These are phyloP conservation scores for Coprinellus micaceus DNA, from an alignment of 768 basidiomycete genomes.

Conservation along the genomic window DNA sequence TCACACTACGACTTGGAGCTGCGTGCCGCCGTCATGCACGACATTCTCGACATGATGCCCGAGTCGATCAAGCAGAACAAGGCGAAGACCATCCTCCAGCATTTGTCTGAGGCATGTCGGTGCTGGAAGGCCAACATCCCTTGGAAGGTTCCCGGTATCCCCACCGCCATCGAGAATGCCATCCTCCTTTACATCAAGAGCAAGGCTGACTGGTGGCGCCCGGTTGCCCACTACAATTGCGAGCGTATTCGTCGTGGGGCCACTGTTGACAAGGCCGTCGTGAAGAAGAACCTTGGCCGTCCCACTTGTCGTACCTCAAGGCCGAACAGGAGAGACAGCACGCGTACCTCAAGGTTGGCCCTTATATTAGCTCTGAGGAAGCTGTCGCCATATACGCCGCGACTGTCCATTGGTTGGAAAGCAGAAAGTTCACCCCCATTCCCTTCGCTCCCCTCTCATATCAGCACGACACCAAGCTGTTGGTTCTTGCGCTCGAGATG, in stretches of 20 bases:
- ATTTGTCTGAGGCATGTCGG: constrained; percentile 96
- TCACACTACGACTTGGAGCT: constrained; percentile 98
- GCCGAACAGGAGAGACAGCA: constrained; percentile 99
- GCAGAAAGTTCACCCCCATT: constrained; percentile 95
- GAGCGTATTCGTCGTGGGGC: constrained; percentile 96
- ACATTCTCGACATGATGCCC: constrained; percentile 99
- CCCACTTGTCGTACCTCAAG: constrained; percentile 94
- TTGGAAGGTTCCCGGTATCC: constrained; percentile 99
- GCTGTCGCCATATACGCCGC: constrained; percentile 98
- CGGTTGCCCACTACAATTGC: constrained; percentile 97
- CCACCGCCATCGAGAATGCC: constrained; percentile 98
- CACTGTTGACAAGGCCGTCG: constrained; percentile 96
- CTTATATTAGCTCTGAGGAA: constrained; percentile 98
- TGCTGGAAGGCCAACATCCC: constrained; percentile 98
- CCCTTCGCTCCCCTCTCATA: constrained; percentile 98
- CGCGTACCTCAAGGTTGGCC: constrained; percentile 97
- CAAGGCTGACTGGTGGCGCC: constrained; percentile 99
- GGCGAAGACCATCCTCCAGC: constrained; percentile 98
- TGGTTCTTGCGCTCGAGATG: constrained; percentile 95
- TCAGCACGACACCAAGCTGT: constrained; percentile 97
- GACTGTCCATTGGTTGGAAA: constrained; percentile 98
- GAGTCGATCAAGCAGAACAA: constrained; percentile 99
- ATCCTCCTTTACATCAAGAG: constrained; percentile 98
- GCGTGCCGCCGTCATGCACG: constrained; percentile 98
- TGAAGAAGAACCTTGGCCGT: constrained; percentile 98